Conservation (phyloP, 2,329 filamentous ascomycete species). For the Pseudocercospora eumusae region DNA sequence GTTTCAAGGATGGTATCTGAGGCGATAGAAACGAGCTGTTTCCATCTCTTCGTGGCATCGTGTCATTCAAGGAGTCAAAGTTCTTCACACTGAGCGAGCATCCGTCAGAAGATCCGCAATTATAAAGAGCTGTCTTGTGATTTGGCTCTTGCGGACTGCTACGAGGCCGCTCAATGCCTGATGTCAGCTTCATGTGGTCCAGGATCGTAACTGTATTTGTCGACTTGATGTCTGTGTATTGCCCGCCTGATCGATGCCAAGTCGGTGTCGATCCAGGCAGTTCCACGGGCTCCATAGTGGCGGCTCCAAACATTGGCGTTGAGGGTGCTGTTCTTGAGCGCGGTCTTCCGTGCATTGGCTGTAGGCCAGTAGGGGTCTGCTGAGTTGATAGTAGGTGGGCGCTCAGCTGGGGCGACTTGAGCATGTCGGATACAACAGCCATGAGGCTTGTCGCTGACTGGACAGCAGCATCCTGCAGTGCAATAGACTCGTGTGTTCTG, state of each 20-base stretch:
- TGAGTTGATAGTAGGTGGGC: slow-evolving; percentile 34
- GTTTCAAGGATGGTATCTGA: background rate
- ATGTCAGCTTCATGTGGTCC: slow-evolving; percentile 11
- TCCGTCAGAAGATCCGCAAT: slow-evolving; percentile 13
- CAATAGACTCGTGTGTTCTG: slow-evolving; percentile 30
- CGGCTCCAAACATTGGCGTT: slow-evolving; percentile 39
- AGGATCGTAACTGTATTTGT: background rate
- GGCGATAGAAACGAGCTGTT: background rate
- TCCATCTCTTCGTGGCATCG: background rate
- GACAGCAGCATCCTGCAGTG: slow-evolving; percentile 38
- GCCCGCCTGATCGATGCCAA: slow-evolving; percentile 4
- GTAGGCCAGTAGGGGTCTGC: slow-evolving; percentile 36
- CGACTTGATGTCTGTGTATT: slow-evolving; percentile 11
- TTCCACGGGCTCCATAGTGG: slow-evolving; percentile 31
- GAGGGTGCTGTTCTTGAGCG: slow-evolving; percentile 46
- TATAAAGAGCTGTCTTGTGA: slow-evolving; percentile 2
- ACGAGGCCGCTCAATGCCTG: slow-evolving; percentile 25
- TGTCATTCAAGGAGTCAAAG: slow-evolving; percentile 1
- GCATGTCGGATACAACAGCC: slow-evolving; percentile 47
- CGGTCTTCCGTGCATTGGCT: slow-evolving; percentile 42
- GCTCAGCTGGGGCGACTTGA: slow-evolving; percentile 44
- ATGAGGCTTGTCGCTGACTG: slow-evolving; percentile 41
- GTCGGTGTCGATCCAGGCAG: slow-evolving; percentile 32
- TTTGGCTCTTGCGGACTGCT: slow-evolving; percentile 30
- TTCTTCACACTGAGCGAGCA: slow-evolving; percentile 2